A percentile compares a stretch with the other conserved stretches of the same genome.
Evolutionary conservation across 495 filamentous ascomycete species (phyloP).

Genomic region (Darksidea phi): DNA sequence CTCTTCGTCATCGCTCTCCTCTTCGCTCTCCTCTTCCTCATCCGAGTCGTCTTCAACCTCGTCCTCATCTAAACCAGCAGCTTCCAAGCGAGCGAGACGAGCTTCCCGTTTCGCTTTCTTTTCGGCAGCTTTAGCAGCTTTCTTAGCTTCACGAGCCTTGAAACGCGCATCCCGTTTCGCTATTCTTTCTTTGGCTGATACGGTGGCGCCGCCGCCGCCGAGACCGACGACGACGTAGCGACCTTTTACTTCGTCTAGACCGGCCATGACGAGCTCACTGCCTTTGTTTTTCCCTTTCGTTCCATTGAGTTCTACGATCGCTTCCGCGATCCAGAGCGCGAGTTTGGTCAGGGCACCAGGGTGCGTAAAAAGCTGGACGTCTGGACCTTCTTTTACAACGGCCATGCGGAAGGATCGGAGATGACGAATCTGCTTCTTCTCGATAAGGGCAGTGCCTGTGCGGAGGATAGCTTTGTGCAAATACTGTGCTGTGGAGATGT

Average conservation of each 20-base stretch:
- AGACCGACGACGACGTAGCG: slow-evolving; percentile 88
- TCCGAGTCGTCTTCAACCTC: slow-evolving; percentile 54
- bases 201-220: slow-evolving; percentile 72
- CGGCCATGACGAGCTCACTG: slow-evolving; percentile 84
- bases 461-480: slow-evolving; percentile 91
- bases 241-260: slow-evolving; percentile 81
- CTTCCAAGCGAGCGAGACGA: slow-evolving; percentile 35
- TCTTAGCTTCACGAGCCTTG: slow-evolving; percentile 61
- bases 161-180: slow-evolving; percentile 58
- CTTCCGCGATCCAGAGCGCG: slow-evolving; percentile 90
- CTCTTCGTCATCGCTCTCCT: slow-evolving; percentile 60
- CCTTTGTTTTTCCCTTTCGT: slow-evolving; percentile 63
- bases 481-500: slow-evolving; percentile 79
- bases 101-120: slow-evolving; percentile 55
- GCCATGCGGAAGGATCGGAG: slow-evolving; percentile 90
- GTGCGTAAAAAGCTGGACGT: slow-evolving; percentile 83
- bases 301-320: slow-evolving; percentile 81
- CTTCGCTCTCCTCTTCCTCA: slow-evolving; percentile 60
- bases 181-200: slow-evolving; percentile 60
- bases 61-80: slow-evolving; percentile 39
- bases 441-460: slow-evolving; percentile 84
- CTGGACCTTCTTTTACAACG: slow-evolving; percentile 91
- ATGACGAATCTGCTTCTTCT: slow-evolving; percentile 90
- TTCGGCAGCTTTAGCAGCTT: slow-evolving; percentile 56
- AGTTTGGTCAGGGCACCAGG: slow-evolving; percentile 90